A percentile compares a stretch with the other conserved stretches of the same genome.
These are phyloP conservation scores for Albophoma yamanashiensis DNA, from an alignment of 2,329 filamentous ascomycete species.

Conservation along the genomic window DNA sequence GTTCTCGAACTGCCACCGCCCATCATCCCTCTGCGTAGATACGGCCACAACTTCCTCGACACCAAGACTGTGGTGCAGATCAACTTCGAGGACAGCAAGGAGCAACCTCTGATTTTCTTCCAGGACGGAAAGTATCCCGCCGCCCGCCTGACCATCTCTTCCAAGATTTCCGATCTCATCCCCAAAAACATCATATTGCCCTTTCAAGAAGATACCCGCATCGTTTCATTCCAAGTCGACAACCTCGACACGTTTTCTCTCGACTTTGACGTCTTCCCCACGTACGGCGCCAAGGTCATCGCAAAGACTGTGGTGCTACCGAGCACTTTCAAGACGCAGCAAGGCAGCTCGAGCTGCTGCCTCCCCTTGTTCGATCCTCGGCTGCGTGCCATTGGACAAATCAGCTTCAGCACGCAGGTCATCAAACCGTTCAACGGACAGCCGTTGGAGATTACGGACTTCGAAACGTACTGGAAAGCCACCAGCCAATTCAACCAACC, in stretches of 20 bases:
- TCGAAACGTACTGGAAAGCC: conserved; percentile 98
- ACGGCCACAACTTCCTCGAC: conserved; percentile 97
- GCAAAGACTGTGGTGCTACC: conserved; percentile 90
- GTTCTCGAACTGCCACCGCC: conserved; percentile 86
- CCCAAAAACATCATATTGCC: conserved; percentile 92
- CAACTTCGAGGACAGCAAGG: conserved; percentile 67
- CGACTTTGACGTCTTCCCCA: conserved; percentile 96
- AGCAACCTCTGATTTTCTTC: conserved; percentile 84
- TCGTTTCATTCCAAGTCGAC: conserved; percentile 93
- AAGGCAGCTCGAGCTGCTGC: conserved; percentile 69
- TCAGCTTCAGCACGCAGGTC: conserved; percentile 89
- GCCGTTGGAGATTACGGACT: conserved; percentile 92
- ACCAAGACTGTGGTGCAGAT: conserved; percentile 95
- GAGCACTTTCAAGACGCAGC: conserved; percentile 66
- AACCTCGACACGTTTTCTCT: conserved; percentile 86
- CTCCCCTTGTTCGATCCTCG: conserved; percentile 88
- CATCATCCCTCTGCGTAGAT: conserved; percentile 87
- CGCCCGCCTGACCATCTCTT: conserved; percentile 88
- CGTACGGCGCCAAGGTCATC: conserved; percentile 94
- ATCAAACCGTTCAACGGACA: conserved; percentile 93
- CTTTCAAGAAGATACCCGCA: conserved; percentile 89
- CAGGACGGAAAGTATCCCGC: conserved; percentile 95
- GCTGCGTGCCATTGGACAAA: conserved; percentile 82
- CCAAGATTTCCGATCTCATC: conserved; percentile 90
- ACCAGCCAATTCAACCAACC: conserved; percentile 80